phyloP scores from a whole-genome alignment of 2,329 filamentous ascomycete species.

The Esteya vermicola region DNA sequence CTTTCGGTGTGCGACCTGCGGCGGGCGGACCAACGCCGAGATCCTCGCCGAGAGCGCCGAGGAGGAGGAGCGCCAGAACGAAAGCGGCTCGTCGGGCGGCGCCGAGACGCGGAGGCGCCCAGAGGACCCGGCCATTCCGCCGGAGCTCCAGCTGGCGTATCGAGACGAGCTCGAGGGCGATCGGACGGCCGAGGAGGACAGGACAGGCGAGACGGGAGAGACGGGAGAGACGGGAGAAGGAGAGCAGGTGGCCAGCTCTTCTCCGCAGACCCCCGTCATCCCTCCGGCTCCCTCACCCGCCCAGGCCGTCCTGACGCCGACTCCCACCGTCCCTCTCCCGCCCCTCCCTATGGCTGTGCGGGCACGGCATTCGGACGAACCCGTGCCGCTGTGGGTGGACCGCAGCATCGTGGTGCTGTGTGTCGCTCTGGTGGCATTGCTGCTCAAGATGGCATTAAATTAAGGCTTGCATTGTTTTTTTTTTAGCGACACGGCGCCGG shows the following conservation, averaged over 20 bases:
- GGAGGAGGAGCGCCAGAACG: constrained; percentile 22
- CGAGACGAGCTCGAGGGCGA: constrained; percentile 66
- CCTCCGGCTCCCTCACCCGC: background rate
- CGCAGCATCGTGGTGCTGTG: constrained; percentile 62
- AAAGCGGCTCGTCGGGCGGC: background rate
- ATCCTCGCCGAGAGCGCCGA: constrained; percentile 60
- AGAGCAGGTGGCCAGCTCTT: too few species aligned
- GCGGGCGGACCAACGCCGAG: constrained; percentile 55
- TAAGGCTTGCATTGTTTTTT: background rate
- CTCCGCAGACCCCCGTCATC: background rate
- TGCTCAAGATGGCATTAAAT: constrained; percentile 39
- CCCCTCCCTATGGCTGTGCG: constrained; percentile 4
- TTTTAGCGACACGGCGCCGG: background rate
- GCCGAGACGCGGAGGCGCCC: background rate
- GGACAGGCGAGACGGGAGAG: too few species aligned
- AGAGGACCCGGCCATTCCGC: constrained; percentile 20
- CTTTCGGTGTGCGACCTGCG: constrained; percentile 61
- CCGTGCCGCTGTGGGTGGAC: constrained; percentile 63
- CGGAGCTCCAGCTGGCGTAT: constrained; percentile 52
- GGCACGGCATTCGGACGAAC: constrained; percentile 22
- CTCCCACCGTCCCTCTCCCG: constrained; percentile 21
- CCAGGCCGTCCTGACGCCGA: constrained; percentile 11
- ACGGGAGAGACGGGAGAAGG: too few species aligned
- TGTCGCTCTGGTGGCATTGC: constrained; percentile 54
- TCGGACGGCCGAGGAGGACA: too few species aligned